Evolutionary conservation across 768 basidiomycete species (phyloP).

Genomic region (Lentinula boryana): DNA sequence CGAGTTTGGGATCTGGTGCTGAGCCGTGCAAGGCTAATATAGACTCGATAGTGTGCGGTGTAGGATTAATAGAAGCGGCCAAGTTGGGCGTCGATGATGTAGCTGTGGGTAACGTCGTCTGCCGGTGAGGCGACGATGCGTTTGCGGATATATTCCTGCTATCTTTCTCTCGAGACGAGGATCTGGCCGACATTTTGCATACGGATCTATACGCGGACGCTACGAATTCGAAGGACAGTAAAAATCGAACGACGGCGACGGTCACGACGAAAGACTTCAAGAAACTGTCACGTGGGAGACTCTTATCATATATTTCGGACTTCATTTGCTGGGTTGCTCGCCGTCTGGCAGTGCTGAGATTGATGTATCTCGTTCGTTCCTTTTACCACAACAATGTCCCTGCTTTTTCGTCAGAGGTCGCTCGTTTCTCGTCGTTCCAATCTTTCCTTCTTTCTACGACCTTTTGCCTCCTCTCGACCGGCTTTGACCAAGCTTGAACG

Average conservation of each 20-base stretch:
- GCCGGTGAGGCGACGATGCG: slow-evolving; percentile 2
- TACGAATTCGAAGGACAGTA: neutral
- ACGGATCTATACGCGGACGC: neutral
- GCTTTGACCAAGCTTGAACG: slow-evolving; percentile 1
- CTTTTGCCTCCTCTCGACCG: neutral
- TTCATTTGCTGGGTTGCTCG: neutral
- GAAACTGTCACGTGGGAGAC: neutral
- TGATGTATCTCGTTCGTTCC: neutral
- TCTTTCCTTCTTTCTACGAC: neutral
- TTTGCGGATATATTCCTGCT: neutral
- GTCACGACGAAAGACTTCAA: neutral
- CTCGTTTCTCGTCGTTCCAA: neutral
- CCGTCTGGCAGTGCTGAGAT: neutral
- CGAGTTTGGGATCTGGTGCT: slow-evolving; percentile 47
- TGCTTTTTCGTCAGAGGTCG: neutral
- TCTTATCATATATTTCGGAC: neutral
- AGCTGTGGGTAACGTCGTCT: slow-evolving; percentile 9
- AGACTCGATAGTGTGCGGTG: slow-evolving; percentile 42
- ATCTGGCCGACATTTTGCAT: slow-evolving; percentile 3
- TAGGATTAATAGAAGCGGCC: slow-evolving; percentile 20
- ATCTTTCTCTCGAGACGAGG: neutral
- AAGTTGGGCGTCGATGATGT: slow-evolving; percentile 16
- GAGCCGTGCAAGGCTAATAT: slow-evolving; percentile 51
- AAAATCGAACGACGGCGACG: neutral
- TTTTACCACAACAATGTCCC: neutral